These are phyloP conservation scores for Massarina eburnea DNA, from an alignment of 2,329 filamentous ascomycete species.

Conservation along the genomic window DNA sequence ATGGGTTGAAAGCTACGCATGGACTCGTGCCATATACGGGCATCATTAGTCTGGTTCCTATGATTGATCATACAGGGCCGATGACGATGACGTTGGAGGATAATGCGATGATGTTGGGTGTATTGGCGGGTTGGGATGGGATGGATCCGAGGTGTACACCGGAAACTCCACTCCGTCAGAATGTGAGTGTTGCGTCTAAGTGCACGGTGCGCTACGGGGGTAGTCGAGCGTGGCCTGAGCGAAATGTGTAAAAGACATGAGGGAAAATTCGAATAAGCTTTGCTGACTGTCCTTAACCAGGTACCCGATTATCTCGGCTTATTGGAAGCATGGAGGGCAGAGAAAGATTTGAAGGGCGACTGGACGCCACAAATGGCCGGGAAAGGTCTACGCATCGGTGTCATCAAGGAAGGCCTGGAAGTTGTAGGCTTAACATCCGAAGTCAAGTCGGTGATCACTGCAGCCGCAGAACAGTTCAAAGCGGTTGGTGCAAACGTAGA, in stretches of 20 bases:
- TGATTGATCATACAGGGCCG: conserved; percentile 54
- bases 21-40: conserved; percentile 57
- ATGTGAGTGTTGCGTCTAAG: too few species aligned
- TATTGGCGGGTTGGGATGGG: conserved; percentile 52
- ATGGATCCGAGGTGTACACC: too few species aligned
- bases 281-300: too few species aligned
- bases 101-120: conserved; percentile 47
- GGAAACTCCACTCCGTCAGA: too few species aligned
- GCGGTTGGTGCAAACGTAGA: conserved; percentile 48
- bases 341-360: too few species aligned
- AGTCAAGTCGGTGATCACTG: conserved; percentile 43
- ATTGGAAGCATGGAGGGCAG: conserved; percentile 28
- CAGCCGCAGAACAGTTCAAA: conserved; percentile 42
- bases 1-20: conserved; percentile 56
- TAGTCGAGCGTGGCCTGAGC: too few species aligned
- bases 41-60: conserved; percentile 51
- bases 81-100: conserved; percentile 49
- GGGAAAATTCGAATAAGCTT: too few species aligned
- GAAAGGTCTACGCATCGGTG: conserved; percentile 48
- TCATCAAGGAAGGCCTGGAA: conserved; percentile 50
- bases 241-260: too few species aligned
- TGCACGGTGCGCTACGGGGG: too few species aligned
- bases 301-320: conserved; percentile 40
- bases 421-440: conserved; percentile 42
- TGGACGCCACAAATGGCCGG: conserved; percentile 36